phyloP scores from a whole-genome alignment of 495 filamentous ascomycete genomes.

The Penicillium lividum region DNA sequence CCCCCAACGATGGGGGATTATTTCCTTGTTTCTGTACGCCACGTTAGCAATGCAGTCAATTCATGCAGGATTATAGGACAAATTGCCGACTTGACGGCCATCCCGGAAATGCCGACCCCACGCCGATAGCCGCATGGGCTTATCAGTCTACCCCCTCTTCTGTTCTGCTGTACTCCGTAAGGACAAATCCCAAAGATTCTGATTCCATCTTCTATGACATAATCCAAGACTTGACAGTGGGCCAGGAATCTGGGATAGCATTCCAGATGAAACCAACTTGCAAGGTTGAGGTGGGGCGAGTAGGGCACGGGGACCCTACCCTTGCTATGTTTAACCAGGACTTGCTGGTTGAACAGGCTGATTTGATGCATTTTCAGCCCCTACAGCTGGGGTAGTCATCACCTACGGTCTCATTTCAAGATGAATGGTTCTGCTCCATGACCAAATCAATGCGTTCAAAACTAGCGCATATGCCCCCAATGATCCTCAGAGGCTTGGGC shows the following conservation, averaged over 20 bases:
- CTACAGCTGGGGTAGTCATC: too few relatives aligned
- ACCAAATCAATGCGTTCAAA: too few relatives aligned
- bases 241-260: slow-evolving; percentile 23
- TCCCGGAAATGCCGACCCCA: not conserved
- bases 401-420: too few relatives aligned
- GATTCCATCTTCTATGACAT: not conserved
- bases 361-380: too few relatives aligned
- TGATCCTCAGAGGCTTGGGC: too few relatives aligned
- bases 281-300: not conserved
- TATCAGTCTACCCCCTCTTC: not conserved
- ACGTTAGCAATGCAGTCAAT: not conserved
- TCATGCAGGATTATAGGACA: not conserved
- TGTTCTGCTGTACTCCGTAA: too few relatives aligned
- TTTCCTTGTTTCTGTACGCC: not conserved
- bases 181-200: not conserved
- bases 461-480: too few relatives aligned
- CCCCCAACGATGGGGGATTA: not conserved
- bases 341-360: too few relatives aligned
- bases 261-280: slow-evolving; percentile 13
- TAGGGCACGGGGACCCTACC: too few relatives aligned
- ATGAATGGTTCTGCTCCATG: too few relatives aligned
- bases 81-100: not conserved
- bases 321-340: too few relatives aligned
- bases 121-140: not conserved
- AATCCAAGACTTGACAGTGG: slow-evolving; percentile 6